Percentiles rank a stretch among this genome's conserved stretches.
Evolutionary conservation across 2,329 filamentous ascomycete species (phyloP).

Genomic region (Sporothrix phasma): DNA sequence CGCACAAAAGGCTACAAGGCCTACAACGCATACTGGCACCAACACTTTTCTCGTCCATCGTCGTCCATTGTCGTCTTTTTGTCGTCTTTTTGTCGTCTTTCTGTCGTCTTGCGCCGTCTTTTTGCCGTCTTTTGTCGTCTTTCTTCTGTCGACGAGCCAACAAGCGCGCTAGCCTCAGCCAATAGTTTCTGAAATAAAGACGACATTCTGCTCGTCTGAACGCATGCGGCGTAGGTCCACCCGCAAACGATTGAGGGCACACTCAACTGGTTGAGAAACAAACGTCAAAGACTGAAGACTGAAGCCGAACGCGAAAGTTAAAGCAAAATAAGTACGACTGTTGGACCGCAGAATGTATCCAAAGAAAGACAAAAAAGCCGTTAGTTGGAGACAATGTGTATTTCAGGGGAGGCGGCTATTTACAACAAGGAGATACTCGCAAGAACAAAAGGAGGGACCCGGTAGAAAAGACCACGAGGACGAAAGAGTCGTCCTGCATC

Average conservation of each 20-base stretch:
- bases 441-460: background rate
- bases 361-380: background rate
- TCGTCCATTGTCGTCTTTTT: too few relatives aligned
- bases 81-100: too few relatives aligned
- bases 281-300: too few relatives aligned
- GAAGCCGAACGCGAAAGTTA: too few relatives aligned
- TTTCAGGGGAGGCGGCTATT: background rate
- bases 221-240: background rate
- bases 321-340: too few relatives aligned
- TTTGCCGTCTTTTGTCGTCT: background rate
- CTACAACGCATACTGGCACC: background rate
- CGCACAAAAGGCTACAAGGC: background rate
- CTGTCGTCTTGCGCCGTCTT: too few relatives aligned
- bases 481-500: background rate
- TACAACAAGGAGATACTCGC: background rate
- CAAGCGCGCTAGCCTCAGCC: background rate
- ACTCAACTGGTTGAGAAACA: background rate
- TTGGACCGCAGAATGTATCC: background rate
- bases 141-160: background rate
- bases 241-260: background rate
- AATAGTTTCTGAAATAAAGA: background rate
- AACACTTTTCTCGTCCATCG: too few relatives aligned
- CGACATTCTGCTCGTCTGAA: background rate
- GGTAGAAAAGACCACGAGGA: background rate
- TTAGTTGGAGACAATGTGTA: background rate